Conservation (phyloP, 2,329 filamentous ascomycete genomes). For the Berkeleyomyces basicola region DNA sequence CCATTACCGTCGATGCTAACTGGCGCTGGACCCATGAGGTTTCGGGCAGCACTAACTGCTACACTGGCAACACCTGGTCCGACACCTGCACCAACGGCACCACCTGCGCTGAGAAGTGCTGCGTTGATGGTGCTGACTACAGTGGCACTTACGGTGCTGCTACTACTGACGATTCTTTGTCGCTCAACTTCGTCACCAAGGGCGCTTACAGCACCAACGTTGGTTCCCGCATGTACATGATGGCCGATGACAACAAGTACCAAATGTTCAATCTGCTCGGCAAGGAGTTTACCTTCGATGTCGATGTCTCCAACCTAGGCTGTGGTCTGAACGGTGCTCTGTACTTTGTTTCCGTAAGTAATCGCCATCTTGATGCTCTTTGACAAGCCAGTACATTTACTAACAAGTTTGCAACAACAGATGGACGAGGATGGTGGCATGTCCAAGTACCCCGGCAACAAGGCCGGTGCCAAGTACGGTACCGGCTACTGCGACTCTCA, state of each 20-base stretch:
- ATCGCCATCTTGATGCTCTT: not conserved
- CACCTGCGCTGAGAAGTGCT: conserved; percentile 28
- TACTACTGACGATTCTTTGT: conserved; percentile 29
- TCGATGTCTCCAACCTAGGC: conserved; percentile 43
- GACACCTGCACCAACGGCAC: conserved; percentile 24
- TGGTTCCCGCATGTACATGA: conserved; percentile 39
- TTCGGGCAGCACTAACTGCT: conserved; percentile 29
- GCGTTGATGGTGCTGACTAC: conserved; percentile 31
- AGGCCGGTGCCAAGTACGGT: conserved; percentile 34
- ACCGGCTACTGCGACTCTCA: conserved; percentile 37
- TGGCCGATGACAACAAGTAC: conserved; percentile 38
- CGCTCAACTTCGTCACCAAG: conserved; percentile 35
- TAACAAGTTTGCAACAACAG: not conserved
- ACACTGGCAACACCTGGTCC: conserved; percentile 26
- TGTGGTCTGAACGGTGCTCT: conserved; percentile 52
- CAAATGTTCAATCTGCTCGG: conserved; percentile 42
- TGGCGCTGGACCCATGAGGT: conserved; percentile 36
- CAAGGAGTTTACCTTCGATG: conserved; percentile 49
- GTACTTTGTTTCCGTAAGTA: conserved; percentile 32
- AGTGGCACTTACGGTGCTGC: conserved; percentile 29
- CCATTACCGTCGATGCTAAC: conserved; percentile 34
- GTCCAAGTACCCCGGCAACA: conserved; percentile 28
- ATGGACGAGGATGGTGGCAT: conserved; percentile 38
- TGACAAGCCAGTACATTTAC: not conserved
- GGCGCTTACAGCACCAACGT: conserved; percentile 25